These are phyloP conservation scores for Rhododendron simsii DNA, from an alignment of 148 eudicot genomes.

Conservation along the genomic window DNA sequence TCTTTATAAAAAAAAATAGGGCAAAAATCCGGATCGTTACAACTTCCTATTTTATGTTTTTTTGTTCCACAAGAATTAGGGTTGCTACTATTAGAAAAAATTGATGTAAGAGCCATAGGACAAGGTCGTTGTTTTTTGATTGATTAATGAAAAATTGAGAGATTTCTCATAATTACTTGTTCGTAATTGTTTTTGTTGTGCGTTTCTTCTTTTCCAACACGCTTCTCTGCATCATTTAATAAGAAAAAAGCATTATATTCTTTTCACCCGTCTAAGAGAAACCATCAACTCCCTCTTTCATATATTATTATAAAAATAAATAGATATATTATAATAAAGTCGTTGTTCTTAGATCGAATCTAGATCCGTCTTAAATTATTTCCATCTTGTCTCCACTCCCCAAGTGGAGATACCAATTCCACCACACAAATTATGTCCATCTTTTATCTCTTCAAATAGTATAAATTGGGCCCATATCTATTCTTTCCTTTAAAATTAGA, in stretches of 20 bases:
- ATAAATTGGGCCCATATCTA: neutral
- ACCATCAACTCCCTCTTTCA: neutral
- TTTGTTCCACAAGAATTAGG: no score
- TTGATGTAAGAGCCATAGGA: neutral
- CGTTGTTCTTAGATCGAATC: no score
- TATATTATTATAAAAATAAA: no score
- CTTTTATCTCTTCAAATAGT: neutral
- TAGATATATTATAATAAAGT: no score
- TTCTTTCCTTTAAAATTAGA: neutral
- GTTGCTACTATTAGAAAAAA: no score
- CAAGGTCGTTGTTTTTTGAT: neutral
- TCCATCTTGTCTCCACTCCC: neutral
- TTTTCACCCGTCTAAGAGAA: neutral
- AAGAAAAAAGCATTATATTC: neutral
- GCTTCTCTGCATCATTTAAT: neutral
- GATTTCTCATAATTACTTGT: no score
- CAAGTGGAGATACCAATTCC: neutral
- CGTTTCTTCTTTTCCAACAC: neutral
- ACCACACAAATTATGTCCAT: neutral
- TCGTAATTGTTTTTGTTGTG: no score
- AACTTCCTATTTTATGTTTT: no score
- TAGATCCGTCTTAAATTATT: no score
- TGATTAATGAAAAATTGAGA: no score
- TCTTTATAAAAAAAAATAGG: no score
- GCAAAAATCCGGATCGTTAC: no score